These are phyloP conservation scores for Mucor irregularis DNA, from an alignment of 371 early-diverging fungal genomes.

Conservation along the genomic window DNA sequence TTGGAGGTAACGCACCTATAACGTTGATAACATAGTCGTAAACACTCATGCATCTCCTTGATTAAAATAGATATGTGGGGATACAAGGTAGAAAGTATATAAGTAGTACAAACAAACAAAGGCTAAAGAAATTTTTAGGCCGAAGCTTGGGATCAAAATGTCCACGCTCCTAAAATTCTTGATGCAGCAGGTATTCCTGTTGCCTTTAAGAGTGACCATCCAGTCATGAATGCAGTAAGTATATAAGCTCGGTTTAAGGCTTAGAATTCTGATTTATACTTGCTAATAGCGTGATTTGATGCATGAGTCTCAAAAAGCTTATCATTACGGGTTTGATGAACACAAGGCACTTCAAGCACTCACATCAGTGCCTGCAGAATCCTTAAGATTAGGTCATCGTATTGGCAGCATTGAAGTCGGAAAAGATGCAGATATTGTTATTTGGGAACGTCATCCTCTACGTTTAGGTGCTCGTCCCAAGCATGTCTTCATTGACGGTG, in stretches of 20 bases:
- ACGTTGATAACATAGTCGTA: too few species aligned
- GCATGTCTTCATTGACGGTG: conserved; percentile 79
- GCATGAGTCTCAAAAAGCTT: conserved; percentile 79
- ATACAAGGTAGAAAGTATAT: conserved; percentile 56
- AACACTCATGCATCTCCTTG: too few species aligned
- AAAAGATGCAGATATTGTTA: conserved; percentile 83
- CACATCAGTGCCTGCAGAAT: conserved; percentile 76
- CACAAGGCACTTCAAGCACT: conserved; percentile 64
- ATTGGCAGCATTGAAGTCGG: conserved; percentile 70
- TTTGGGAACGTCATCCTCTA: conserved; percentile 75
- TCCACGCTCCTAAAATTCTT: conserved; percentile 66
- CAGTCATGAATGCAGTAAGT: conserved; percentile 70
- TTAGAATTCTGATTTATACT: neutral
- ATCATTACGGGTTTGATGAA: conserved; percentile 75
- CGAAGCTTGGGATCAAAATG: conserved; percentile 75
- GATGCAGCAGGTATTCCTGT: conserved; percentile 73
- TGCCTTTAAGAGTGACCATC: conserved; percentile 84
- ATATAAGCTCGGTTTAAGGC: too few species aligned
- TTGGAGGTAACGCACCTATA: conserved; percentile 75
- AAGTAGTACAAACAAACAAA: neutral
- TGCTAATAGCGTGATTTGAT: conserved; percentile 58
- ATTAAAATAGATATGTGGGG: conserved; percentile 54
- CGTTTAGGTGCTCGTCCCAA: conserved; percentile 76
- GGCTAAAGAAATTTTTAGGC: conserved; percentile 24
- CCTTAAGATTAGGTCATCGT: conserved; percentile 69